Conservation (phyloP, 2,329 filamentous ascomycete species). For the Stemphylium beticola region DNA sequence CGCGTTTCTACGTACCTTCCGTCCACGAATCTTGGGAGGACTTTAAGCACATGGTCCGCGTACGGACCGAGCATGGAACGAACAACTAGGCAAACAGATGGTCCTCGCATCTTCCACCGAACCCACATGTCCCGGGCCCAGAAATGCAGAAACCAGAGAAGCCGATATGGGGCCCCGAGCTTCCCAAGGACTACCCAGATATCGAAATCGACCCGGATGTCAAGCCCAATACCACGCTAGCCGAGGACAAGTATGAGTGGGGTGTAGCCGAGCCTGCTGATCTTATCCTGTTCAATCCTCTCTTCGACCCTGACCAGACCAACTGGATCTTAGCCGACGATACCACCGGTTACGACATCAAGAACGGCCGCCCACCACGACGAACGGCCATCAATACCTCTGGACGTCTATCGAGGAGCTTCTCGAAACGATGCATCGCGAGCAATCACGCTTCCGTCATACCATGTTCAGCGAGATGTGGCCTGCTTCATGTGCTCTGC, state of each 20-base stretch:
- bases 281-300: slow-evolving; percentile 77
- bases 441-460: slow-evolving; percentile 70
- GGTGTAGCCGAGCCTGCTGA: slow-evolving; percentile 76
- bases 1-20: slow-evolving; percentile 76
- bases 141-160: slow-evolving; percentile 51
- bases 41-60: slow-evolving; percentile 69
- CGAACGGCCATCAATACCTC: slow-evolving; percentile 76
- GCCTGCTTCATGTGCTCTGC: slow-evolving; percentile 71
- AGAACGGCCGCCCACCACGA: slow-evolving; percentile 65
- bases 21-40: slow-evolving; percentile 75
- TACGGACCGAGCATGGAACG: slow-evolving; percentile 64
- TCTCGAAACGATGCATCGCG: slow-evolving; percentile 75
- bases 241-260: slow-evolving; percentile 63
- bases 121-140: slow-evolving; percentile 52
- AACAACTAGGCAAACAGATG: slow-evolving; percentile 54
- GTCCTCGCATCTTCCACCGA: slow-evolving; percentile 47
- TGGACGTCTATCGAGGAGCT: slow-evolving; percentile 71
- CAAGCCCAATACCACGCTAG: slow-evolving; percentile 62
- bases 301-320: slow-evolving; percentile 74
- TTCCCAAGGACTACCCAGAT: slow-evolving; percentile 50
- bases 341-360: slow-evolving; percentile 70
- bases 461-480: slow-evolving; percentile 84
- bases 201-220: slow-evolving; percentile 61
- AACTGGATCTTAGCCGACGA: slow-evolving; percentile 76
- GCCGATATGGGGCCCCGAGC: slow-evolving; percentile 58